These are phyloP conservation scores for Trichocomaceae sp. DNA, from an alignment of 2,329 filamentous ascomycete genomes.

Conservation along the genomic window DNA sequence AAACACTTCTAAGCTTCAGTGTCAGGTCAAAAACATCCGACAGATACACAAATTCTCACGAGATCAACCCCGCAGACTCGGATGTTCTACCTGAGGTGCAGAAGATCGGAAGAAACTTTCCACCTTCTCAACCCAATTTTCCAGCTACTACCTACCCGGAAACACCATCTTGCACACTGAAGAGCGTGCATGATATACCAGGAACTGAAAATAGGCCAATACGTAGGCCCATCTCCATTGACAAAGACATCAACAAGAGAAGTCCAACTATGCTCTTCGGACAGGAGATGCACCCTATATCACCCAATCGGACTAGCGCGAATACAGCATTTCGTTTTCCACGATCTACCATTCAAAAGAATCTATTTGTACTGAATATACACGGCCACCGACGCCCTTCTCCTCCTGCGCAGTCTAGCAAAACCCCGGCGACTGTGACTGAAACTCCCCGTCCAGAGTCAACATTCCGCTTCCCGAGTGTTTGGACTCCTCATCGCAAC, in stretches of 20 bases:
- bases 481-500: constrained; percentile 1
- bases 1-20: neutral
- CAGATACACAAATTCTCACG: neutral
- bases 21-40: neutral
- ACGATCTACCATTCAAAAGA: neutral
- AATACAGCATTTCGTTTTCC: neutral
- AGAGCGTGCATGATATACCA: neutral
- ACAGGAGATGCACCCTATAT: neutral
- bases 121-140: neutral
- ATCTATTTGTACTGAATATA: neutral
- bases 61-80: constrained; percentile 1
- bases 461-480: constrained; percentile 3
- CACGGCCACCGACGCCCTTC: neutral
- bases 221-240: no score
- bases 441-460: neutral
- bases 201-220: neutral
- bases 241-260: neutral
- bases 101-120: constrained; percentile 6
- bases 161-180: neutral
- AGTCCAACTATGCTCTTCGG: neutral
- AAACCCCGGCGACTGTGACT: neutral
- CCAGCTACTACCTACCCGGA: neutral
- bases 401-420: neutral
- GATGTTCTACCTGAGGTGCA: constrained; percentile 7
- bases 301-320: neutral